Evolutionary conservation across 352 stramenopile genomes (phyloP), one percentile per base, ranked within the genome.

Genomic region (Globisporangium canariense): DNA sequence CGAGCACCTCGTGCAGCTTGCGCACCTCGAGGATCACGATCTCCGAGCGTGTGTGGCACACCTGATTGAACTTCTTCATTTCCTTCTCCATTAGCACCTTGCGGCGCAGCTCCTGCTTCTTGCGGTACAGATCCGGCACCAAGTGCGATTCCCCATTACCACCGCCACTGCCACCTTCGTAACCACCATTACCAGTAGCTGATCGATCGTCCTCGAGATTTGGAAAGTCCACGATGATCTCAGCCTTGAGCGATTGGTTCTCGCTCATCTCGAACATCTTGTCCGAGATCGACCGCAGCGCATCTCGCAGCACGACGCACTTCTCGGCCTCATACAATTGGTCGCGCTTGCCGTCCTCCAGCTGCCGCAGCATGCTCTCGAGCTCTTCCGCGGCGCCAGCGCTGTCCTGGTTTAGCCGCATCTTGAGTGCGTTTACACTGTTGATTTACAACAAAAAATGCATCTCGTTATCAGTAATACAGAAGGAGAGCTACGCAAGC

Each of bases 81-180:
- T 73, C 71, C 63, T 88, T 89, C 36, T 93, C 85, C 78, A 88
- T 76, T 28, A 89, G 58, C 22, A 90, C 78, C 53, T 90, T 88
- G 52, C 78, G 79, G 0, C 79, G 79, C 34, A 93, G 74, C 55
- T 91, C 81, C 18, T 79, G 75, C 62, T 91, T 91, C 68, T 84
- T 85, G n/a, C 76, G 80, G 18, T 88, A 70, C 25, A 93, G 43
- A 16, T 93, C 82, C 4, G 81, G 79, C 16, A 83, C 79, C 2
- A 85, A 41, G 9, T 75, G 32, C 49, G 71, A 71, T 56, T 80
- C 71, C 9, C 51, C 41, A 3, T 55, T 57, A 22, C 71, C 67
- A 5, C n/a, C 7, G 36, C 71, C 69, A 8, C 34, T 28, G 25
- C 25, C 50, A 57, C 71, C 64, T 3, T 47, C 38, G 11, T 71